Conservation (phyloP, 257 asterid genomes). For the Galeopsis tetrahit region DNA sequence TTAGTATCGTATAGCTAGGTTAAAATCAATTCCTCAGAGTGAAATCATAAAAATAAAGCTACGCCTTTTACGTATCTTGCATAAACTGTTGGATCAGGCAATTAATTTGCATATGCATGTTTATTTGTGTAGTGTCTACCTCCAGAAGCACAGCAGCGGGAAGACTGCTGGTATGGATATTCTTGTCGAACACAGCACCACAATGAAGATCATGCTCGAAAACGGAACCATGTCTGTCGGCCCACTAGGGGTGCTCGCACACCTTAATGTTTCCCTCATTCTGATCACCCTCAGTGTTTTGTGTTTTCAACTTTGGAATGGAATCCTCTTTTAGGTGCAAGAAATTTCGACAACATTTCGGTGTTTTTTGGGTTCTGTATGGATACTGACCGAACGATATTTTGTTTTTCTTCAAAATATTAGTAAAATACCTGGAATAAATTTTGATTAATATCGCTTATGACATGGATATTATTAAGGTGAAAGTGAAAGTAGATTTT, state of each 20-base stretch:
- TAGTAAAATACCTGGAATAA: too few relatives aligned
- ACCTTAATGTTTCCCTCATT: constrained; percentile 24
- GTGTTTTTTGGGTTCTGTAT: too few relatives aligned
- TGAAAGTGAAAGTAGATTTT: too few relatives aligned
- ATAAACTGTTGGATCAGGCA: neutral
- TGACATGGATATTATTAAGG: too few relatives aligned
- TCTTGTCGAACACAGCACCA: constrained; percentile 95
- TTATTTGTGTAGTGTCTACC: constrained; percentile 58
- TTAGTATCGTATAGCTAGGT: neutral
- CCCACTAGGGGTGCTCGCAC: constrained; percentile 76
- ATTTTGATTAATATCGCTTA: too few relatives aligned
- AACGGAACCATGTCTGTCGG: constrained; percentile 92
- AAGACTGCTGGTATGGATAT: constrained; percentile 95
- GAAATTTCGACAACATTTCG: too few relatives aligned
- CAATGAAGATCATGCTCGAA: constrained; percentile 89
- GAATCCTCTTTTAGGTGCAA: too few relatives aligned
- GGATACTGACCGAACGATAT: too few relatives aligned
- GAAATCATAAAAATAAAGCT: too few relatives aligned
- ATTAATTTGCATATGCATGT: neutral
- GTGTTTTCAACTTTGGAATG: too few relatives aligned
- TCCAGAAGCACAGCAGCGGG: constrained; percentile 66
- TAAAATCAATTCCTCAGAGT: neutral
- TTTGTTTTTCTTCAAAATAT: too few relatives aligned
- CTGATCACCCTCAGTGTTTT: too few relatives aligned
- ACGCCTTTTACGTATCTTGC: neutral